Evolutionary conservation across 176 grass and related monocot species (phyloP).

Genomic region (Urochloa ruziziensis): DNA sequence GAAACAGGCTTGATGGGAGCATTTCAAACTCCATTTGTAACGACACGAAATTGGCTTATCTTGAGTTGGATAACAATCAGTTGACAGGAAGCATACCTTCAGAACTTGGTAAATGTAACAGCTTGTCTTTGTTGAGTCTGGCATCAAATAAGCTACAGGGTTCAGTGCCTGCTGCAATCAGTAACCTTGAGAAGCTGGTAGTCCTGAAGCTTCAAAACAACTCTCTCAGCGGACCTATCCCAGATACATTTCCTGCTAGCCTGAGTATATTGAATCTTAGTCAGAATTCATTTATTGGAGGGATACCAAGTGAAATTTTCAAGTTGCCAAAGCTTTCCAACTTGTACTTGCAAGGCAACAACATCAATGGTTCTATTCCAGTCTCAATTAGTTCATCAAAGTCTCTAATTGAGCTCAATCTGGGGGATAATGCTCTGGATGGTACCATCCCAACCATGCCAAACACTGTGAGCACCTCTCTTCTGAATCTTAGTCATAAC

Average conservation of each 20-base stretch:
- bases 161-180: constrained; percentile 27
- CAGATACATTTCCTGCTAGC: background rate
- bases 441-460: constrained; percentile 66
- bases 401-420: constrained; percentile 45
- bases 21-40: constrained; percentile 39
- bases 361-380: constrained; percentile 49
- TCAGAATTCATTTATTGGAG: constrained; percentile 45
- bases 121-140: constrained; percentile 57
- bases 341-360: constrained; percentile 50
- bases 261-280: constrained; percentile 68
- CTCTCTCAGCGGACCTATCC: constrained; percentile 31
- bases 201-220: constrained; percentile 63
- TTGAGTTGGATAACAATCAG: constrained; percentile 60
- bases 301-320: constrained; percentile 31
- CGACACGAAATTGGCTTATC: constrained; percentile 10
- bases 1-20: constrained; percentile 31
- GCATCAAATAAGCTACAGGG: constrained; percentile 51
- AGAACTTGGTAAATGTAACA: constrained; percentile 32
- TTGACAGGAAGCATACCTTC: constrained; percentile 38
- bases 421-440: constrained; percentile 52
- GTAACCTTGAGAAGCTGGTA: constrained; percentile 39
- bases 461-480: background rate
- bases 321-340: constrained; percentile 30
- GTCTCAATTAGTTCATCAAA: background rate
- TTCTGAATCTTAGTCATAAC: constrained; percentile 73